A percentile compares a stretch with the other conserved stretches of the same genome.
Conservation (phyloP, 306 rosid genomes). For the Prunus padus region DNA sequence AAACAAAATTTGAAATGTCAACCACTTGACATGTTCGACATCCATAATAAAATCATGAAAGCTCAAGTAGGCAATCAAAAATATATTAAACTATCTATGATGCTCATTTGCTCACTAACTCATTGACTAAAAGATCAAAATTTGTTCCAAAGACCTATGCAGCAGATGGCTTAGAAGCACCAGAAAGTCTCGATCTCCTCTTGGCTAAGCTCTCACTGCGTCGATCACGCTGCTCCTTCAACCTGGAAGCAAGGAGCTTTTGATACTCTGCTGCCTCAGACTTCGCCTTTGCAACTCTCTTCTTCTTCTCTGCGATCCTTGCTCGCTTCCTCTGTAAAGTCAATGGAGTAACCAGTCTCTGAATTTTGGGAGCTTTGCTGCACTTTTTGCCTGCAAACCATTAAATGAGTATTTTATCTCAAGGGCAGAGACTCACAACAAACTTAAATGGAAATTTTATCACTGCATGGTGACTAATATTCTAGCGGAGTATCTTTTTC, state of each 20-base stretch:
- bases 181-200: conserved; percentile 44
- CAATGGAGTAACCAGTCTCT: conserved; percentile 49
- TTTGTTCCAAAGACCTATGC: conserved; percentile 2
- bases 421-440: not conserved
- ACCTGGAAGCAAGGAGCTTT: conserved; percentile 40
- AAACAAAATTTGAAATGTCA: conserved; percentile 7
- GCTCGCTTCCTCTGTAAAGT: conserved; percentile 50
- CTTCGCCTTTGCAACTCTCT: conserved; percentile 45
- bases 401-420: not conserved
- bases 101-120: not conserved
- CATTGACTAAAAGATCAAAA: not conserved
- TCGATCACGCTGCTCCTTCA: conserved; percentile 55
- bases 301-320: conserved; percentile 50
- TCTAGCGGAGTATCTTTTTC: not conserved
- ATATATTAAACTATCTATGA: conserved; percentile 16
- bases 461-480: no score
- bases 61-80: conserved; percentile 7
- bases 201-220: conserved; percentile 55
- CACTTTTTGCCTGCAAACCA: conserved; percentile 34
- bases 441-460: not conserved
- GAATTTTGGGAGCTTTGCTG: conserved; percentile 55
- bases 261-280: conserved; percentile 47
- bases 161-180: conserved; percentile 34
- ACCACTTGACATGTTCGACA: not conserved
- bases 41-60: not conserved